Base-by-base conservation (phyloP, 192 early-diverging fungal genomes). In the Podila clonocystis region DNA sequence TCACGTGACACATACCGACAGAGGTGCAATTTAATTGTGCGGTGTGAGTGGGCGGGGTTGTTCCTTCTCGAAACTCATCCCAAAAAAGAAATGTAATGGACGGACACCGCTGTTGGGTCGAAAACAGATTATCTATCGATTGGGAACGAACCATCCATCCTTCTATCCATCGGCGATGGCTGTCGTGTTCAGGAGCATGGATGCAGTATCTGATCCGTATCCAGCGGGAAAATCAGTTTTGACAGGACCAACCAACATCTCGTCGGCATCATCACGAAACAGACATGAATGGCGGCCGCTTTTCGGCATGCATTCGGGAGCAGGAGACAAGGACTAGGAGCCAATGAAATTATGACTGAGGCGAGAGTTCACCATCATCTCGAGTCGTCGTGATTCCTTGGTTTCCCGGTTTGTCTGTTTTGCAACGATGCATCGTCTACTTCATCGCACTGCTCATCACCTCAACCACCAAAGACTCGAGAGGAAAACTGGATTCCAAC, bases 61-160 rank as follows among this genome's bases (percentile, higher is more conserved):
- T 55, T 55, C 52, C n/a, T 55, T 55, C 52, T 55, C 52, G 52
- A 55, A 55, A 55, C 52, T 55, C 52, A 55, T 55, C 52, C 52
- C 52, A 55, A 55, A 45, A 55, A 55, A 55, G 52, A 55, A 55
- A 55, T 55, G 52, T 55, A 55, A 55, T 45, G 41, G 41, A 20
- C 8, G 34, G 52, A 55, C n/a, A n/a, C 34, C 22, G 22, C 52
- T 55, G 52, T 26, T 24, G 52, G 20, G 52, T 55, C n/a, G 11
- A 55, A 55, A 55, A 24, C 52, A 55, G 24, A 55, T n/a, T n/a
- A 22, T 55, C 52, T 24, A 55, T 55, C 52, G 52, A 55, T 55
- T 22, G 52, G 22, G 20, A 55, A 24, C 20, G 8, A 55, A n/a
- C 52, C 52, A 55, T 55, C 52, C 52, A 55, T 55, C 52, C 52